Conservation (phyloP, 345 rosid genomes). For the Capsella bursapastoris region DNA sequence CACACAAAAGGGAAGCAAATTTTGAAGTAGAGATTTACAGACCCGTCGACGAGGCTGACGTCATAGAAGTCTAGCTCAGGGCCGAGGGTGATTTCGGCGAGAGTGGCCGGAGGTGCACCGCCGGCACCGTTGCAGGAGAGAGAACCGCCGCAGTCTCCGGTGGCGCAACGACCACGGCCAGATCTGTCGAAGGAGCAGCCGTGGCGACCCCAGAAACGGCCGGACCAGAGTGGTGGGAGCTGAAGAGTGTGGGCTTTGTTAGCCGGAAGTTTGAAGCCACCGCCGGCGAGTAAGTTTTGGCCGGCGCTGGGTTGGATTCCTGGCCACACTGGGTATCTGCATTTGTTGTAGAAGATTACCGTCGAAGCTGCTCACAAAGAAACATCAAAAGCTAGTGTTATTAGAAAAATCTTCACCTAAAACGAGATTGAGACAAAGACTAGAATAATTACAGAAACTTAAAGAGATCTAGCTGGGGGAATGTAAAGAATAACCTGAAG, state of each 20-base stretch:
- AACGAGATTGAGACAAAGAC: not conserved
- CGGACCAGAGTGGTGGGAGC: conserved; percentile 88
- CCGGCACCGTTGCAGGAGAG: conserved; percentile 85
- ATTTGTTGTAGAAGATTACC: conserved; percentile 76
- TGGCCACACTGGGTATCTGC: conserved; percentile 90
- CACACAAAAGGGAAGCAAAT: not conserved
- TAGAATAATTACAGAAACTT: not conserved
- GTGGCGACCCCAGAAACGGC: conserved; percentile 98
- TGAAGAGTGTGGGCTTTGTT: conserved; percentile 63
- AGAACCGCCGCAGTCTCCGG: conserved; percentile 90
- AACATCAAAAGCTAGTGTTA: not conserved
- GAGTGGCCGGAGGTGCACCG: conserved; percentile 89
- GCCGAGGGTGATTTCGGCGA: conserved; percentile 88
- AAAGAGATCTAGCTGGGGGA: not conserved
- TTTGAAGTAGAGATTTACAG: not conserved
- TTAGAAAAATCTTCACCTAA: not conserved
- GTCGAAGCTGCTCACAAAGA: conserved; percentile 53
- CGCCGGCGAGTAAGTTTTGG: conserved; percentile 69
- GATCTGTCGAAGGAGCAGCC: conserved; percentile 77
- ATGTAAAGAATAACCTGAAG: conserved; percentile 42
- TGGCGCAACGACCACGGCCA: conserved; percentile 81
- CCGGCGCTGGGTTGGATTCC: conserved; percentile 94
- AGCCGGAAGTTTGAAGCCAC: conserved; percentile 79
- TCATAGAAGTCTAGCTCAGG: conserved; percentile 85
- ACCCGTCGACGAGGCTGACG: conserved; percentile 92